phyloP scores from a whole-genome alignment of 768 basidiomycete genomes.

The Boletus edulis region DNA sequence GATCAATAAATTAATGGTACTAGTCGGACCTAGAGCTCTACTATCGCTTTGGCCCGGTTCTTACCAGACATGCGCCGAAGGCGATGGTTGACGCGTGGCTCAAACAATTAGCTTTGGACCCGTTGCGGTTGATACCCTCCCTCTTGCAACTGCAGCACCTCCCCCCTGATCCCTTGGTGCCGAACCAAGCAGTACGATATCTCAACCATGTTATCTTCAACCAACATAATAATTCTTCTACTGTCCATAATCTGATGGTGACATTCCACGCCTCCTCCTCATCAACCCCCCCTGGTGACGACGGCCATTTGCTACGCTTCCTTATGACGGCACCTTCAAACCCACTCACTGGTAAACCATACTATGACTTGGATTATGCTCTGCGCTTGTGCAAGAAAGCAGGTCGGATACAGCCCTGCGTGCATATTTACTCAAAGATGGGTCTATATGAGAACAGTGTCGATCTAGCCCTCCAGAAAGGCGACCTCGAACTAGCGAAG shows the following conservation, averaged over 20 bases:
- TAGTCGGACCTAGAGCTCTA: conserved; percentile 87
- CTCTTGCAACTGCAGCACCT: conserved; percentile 77
- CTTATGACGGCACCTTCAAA: conserved; percentile 79
- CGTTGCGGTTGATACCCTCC: conserved; percentile 84
- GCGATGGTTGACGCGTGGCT: conserved; percentile 94
- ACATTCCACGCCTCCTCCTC: conserved; percentile 73
- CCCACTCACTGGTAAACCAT: conserved; percentile 80
- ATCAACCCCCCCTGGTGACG: conserved; percentile 52
- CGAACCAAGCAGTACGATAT: conserved; percentile 89
- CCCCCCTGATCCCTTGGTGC: conserved; percentile 65
- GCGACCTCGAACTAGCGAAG: conserved; percentile 93
- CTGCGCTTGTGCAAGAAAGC: conserved; percentile 85
- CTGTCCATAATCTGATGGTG: conserved; percentile 91
- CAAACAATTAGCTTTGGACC: conserved; percentile 75
- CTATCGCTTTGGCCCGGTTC: conserved; percentile 87
- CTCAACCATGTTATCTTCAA: conserved; percentile 84
- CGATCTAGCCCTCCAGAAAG: conserved; percentile 90
- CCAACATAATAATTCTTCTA: conserved; percentile 75
- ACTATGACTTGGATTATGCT: conserved; percentile 97
- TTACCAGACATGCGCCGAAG: conserved; percentile 83
- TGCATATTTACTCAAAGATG: conserved; percentile 97
- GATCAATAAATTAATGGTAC: conserved; percentile 1
- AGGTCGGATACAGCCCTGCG: conserved; percentile 82
- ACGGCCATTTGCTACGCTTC: conserved; percentile 79
- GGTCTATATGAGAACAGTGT: conserved; percentile 96